phyloP scores from a whole-genome alignment of 2,329 filamentous ascomycete genomes.

The Pseudocercospora fuligena region DNA sequence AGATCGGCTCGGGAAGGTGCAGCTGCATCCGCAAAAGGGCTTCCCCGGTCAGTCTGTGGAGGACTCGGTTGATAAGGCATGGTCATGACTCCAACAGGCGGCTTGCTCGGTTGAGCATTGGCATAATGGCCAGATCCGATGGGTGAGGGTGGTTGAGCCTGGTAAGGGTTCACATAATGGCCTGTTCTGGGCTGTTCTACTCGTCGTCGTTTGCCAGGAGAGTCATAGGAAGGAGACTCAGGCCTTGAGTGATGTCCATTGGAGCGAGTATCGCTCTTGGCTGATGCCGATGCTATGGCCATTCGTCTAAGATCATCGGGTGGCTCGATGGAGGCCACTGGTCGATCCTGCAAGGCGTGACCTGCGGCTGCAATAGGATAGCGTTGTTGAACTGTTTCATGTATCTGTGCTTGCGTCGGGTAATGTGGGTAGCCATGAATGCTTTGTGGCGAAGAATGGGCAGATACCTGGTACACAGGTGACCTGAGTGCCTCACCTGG shows the following conservation, averaged over 20 bases:
- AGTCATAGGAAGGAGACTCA: slow-evolving; percentile 18
- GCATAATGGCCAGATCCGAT: not conserved
- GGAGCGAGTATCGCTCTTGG: not conserved
- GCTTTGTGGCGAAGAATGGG: slow-evolving; percentile 12
- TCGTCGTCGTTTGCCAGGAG: slow-evolving; percentile 19
- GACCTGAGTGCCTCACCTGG: slow-evolving; percentile 8
- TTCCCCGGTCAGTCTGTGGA: slow-evolving; percentile 10
- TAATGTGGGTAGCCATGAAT: slow-evolving; percentile 4
- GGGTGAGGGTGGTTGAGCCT: slow-evolving; percentile 7
- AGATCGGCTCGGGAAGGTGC: not conserved
- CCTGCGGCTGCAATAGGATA: slow-evolving; percentile 10
- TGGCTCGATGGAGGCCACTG: slow-evolving; percentile 33
- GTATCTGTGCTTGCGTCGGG: not conserved
- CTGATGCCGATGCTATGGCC: slow-evolving; percentile 21
- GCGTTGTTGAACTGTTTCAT: slow-evolving; percentile 9
- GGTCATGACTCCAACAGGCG: not conserved
- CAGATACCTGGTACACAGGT: slow-evolving; percentile 14
- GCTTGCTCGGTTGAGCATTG: not conserved
- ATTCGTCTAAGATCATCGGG: slow-evolving; percentile 26
- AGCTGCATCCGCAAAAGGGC: slow-evolving; percentile 11
- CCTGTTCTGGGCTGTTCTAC: slow-evolving; percentile 9
- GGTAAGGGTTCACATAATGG: not conserved
- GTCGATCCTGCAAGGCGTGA: slow-evolving; percentile 24
- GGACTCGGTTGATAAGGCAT: slow-evolving; percentile 2
- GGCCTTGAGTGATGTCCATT: slow-evolving; percentile 20